Evolutionary conservation across 2,329 filamentous ascomycete species (phyloP).

Genomic region (Scedosporium aurantiacum): DNA sequence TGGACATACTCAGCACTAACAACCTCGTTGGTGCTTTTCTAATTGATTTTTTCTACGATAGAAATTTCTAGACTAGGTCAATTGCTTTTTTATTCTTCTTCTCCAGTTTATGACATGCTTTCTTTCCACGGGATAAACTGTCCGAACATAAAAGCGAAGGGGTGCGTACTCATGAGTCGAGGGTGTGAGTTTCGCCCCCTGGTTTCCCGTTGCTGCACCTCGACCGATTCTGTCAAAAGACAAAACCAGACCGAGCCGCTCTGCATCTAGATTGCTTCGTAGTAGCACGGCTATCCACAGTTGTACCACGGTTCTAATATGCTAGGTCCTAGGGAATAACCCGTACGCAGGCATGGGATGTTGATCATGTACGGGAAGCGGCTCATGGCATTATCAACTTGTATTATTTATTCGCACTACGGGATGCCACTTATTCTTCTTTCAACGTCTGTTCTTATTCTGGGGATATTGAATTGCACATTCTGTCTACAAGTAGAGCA

Average conservation of each 20-base stretch:
- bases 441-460: not conserved
- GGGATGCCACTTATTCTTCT: not conserved
- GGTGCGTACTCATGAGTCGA: no score
- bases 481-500: no score
- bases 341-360: not conserved
- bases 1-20: no score
- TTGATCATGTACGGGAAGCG: not conserved
- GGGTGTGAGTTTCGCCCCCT: not conserved
- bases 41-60: no score
- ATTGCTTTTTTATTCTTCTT: no score
- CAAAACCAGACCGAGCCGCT: slow-evolving; percentile 1
- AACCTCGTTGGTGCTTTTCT: no score
- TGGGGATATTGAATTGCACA: no score
- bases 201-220: not conserved
- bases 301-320: not conserved
- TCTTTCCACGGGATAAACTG: no score
- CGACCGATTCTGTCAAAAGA: not conserved
- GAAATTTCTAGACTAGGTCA: no score
- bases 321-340: not conserved
- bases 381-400: not conserved
- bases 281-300: not conserved
- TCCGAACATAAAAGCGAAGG: no score
- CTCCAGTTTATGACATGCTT: no score
- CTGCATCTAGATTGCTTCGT: not conserved
- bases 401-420: not conserved